phyloP scores from a whole-genome alignment of 2,329 filamentous ascomycete species.

The Aureobasidium mangrovei region DNA sequence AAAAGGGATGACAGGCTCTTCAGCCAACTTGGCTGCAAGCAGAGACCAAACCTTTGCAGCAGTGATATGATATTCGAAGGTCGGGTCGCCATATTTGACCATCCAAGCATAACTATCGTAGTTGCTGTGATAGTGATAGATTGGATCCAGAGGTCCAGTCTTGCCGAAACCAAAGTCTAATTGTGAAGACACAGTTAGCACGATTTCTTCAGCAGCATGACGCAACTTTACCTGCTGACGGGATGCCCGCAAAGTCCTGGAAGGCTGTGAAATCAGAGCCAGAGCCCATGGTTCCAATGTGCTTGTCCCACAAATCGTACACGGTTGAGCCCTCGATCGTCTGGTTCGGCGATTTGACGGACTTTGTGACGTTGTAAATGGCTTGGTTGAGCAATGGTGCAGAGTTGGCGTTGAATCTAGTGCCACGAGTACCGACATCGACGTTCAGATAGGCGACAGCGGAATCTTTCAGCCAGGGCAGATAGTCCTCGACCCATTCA shows the following conservation, averaged over 20 bases:
- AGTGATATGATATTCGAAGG: slow-evolving; percentile 49
- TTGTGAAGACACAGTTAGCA: too few relatives aligned
- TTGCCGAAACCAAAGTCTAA: slow-evolving; percentile 37
- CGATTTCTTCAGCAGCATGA: too few relatives aligned
- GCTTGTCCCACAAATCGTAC: slow-evolving; percentile 50
- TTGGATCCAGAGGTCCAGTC: slow-evolving; percentile 31
- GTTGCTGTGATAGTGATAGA: slow-evolving; percentile 75
- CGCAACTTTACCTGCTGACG: slow-evolving; percentile 25
- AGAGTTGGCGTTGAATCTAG: slow-evolving; percentile 54
- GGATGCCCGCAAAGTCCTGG: slow-evolving; percentile 44
- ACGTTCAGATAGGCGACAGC: slow-evolving; percentile 81
- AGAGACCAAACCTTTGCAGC: slow-evolving; percentile 40
- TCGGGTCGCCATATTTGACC: slow-evolving; percentile 62
- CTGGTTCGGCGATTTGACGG: slow-evolving; percentile 62
- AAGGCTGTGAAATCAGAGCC: slow-evolving; percentile 46
- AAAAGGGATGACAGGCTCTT: slow-evolving; percentile 39
- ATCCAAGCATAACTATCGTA: slow-evolving; percentile 84
- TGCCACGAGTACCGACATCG: slow-evolving; percentile 63
- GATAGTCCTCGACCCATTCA: slow-evolving; percentile 86
- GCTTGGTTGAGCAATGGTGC: slow-evolving; percentile 69
- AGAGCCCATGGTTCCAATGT: slow-evolving; percentile 47
- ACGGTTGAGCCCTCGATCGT: slow-evolving; percentile 61
- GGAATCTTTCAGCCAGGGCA: slow-evolving; percentile 66
- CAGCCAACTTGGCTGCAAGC: slow-evolving; percentile 37
- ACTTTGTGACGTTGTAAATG: slow-evolving; percentile 55